Conservation (phyloP, 306 rosid species). For the Casuarina cunninghamiana region DNA sequence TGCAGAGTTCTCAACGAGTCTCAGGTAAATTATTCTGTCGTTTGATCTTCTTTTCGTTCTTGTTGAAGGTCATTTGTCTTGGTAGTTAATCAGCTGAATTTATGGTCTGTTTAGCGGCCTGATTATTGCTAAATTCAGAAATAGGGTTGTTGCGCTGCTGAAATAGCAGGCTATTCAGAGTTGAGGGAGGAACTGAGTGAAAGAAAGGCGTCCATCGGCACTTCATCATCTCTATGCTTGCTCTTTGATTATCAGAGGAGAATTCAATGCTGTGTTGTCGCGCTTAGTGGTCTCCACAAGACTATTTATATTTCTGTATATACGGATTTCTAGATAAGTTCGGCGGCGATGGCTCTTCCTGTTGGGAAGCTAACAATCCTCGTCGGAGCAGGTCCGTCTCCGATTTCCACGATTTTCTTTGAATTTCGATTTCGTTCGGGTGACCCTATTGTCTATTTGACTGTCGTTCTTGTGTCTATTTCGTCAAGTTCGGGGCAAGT, state of each 20-base stretch:
- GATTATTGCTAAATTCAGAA: background rate
- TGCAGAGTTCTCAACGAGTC: too few relatives aligned
- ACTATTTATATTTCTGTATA: background rate
- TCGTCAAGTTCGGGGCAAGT: background rate
- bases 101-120: too few relatives aligned
- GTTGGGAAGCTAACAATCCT: conserved; percentile 79
- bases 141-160: background rate
- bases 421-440: background rate
- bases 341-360: conserved; percentile 65
- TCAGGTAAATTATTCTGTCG: too few relatives aligned
- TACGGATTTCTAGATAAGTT: background rate
- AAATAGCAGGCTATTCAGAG: background rate
- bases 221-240: background rate
- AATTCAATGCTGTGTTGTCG: conserved; percentile 35
- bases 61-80: too few relatives aligned
- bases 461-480: background rate
- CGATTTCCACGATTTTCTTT: conserved; percentile 1
- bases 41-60: too few relatives aligned
- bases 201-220: conserved; percentile 6
- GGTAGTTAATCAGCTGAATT: too few relatives aligned
- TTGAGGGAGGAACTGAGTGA: conserved; percentile 1
- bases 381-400: conserved; percentile 80
- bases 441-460: background rate
- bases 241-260: conserved; percentile 9
- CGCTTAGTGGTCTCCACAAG: conserved; percentile 24